Evolutionary conservation across 805 yeast species (phyloP).

Genomic region (Debaryomyces hansenii): DNA sequence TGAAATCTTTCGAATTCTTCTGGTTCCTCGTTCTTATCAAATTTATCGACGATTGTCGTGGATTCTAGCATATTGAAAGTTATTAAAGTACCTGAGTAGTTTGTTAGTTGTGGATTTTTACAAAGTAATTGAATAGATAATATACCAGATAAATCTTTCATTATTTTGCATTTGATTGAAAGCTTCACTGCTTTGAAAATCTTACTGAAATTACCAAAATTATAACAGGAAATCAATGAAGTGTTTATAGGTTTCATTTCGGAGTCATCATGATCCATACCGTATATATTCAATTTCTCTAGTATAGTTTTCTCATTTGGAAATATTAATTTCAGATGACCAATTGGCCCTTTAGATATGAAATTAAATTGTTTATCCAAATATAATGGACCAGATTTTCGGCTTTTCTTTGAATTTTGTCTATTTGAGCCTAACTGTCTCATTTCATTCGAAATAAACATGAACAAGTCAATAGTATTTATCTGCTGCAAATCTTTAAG

Average conservation of each 20-base stretch:
- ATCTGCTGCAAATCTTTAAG: constrained; percentile 37
- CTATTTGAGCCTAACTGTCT: neutral
- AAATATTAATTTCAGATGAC: constrained; percentile 62
- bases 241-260: constrained; percentile 16
- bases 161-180: constrained; percentile 39
- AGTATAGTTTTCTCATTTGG: constrained; percentile 64
- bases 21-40: constrained; percentile 1
- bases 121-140: constrained; percentile 40
- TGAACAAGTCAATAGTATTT: constrained; percentile 33
- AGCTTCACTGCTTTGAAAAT: constrained; percentile 36
- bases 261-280: constrained; percentile 23
- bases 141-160: constrained; percentile 36
- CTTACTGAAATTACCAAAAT: constrained; percentile 32
- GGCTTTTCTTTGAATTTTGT: neutral
- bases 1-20: constrained; percentile 2
- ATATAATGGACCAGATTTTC: constrained; percentile 2
- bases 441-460: constrained; percentile 25
- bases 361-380: constrained; percentile 47
- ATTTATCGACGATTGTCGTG: constrained; percentile 14
- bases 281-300: constrained; percentile 54
- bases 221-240: constrained; percentile 28
- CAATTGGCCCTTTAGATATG: constrained; percentile 72
- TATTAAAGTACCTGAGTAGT: constrained; percentile 38
- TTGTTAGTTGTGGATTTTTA: constrained; percentile 24
- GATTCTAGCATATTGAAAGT: constrained; percentile 41